These are phyloP conservation scores for Posidonia oceanica DNA, from an alignment of 116 monocot species.

Conservation along the genomic window DNA sequence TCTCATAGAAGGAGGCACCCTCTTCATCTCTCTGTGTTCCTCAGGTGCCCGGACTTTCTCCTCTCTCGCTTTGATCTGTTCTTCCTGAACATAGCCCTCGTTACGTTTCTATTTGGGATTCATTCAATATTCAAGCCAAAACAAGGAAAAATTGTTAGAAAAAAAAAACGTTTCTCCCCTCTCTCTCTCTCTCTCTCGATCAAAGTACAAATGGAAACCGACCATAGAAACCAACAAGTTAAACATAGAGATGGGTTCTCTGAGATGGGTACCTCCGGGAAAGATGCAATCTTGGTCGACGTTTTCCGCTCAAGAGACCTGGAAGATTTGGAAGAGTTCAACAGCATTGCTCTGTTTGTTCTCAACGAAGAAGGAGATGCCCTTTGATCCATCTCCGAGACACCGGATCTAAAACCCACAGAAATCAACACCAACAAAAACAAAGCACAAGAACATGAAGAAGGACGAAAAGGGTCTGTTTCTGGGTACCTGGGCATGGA, in stretches of 20 bases:
- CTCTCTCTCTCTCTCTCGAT: too few relatives aligned
- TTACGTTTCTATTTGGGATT: too few relatives aligned
- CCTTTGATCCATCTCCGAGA: not conserved
- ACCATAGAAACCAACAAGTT: too few relatives aligned
- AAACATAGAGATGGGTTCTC: too few relatives aligned
- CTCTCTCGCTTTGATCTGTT: not conserved
- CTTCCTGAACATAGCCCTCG: not conserved
- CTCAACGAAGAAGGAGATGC: constrained; percentile 5
- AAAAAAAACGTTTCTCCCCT: not conserved
- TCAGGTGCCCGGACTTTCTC: constrained; percentile 17
- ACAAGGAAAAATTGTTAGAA: too few relatives aligned
- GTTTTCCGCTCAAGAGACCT: not conserved
- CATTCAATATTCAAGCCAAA: too few relatives aligned
- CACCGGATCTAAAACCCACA: not conserved
- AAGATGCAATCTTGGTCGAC: constrained; percentile 1
- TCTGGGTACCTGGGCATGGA: constrained; percentile 6
- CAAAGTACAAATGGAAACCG: too few relatives aligned
- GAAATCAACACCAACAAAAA: not conserved
- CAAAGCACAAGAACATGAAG: not conserved
- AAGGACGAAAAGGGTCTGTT: not conserved
- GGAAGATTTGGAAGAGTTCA: not conserved
- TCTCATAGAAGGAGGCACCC: not conserved
- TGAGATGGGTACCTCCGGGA: constrained; percentile 1
- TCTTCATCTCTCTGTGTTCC: constrained; percentile 15
- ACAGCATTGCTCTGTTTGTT: not conserved